Evolutionary conservation across 495 filamentous ascomycete genomes (phyloP).

Genomic region (Oidiodendron maius): DNA sequence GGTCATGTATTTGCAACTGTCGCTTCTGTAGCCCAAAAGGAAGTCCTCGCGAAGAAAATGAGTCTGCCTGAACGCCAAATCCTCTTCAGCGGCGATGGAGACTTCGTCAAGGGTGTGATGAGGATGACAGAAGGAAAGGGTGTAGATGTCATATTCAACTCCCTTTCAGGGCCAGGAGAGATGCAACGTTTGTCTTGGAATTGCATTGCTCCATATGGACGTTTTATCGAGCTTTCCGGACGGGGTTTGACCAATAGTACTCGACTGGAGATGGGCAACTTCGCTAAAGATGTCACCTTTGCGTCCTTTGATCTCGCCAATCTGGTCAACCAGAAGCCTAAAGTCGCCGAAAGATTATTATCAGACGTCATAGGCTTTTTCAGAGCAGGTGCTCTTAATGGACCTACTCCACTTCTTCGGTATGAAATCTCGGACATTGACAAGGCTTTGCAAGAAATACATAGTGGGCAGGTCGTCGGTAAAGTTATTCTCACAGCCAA

Average conservation of each 20-base stretch:
- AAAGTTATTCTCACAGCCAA: no score
- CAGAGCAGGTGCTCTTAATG: no score
- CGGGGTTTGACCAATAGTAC: conserved; percentile 35
- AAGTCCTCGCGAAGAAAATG: conserved; percentile 42
- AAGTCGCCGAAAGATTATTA: no score
- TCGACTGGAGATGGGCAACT: conserved; percentile 23
- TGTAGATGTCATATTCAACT: conserved; percentile 62
- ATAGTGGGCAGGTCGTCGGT: no score
- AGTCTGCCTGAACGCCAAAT: conserved; percentile 47
- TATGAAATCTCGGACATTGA: no score
- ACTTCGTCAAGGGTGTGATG: conserved; percentile 42
- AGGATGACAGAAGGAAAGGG: conserved; percentile 44
- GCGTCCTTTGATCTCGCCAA: no score
- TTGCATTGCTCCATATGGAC: conserved; percentile 42
- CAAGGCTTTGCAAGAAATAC: no score
- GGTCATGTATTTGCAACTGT: conserved; percentile 55
- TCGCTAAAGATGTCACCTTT: no score
- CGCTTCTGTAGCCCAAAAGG: conserved; percentile 42
- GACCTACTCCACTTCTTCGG: no score
- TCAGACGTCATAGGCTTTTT: no score
- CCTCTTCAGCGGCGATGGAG: conserved; percentile 34
- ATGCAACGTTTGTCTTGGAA: no score
- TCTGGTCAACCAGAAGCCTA: no score
- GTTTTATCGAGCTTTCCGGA: conserved; percentile 54
- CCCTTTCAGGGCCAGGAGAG: conserved; percentile 40